Evolutionary conservation across 2,329 filamentous ascomycete genomes (phyloP), one percentile per base, ranked within the genome.

Genomic region (Aspergillus phoenicis): DNA sequence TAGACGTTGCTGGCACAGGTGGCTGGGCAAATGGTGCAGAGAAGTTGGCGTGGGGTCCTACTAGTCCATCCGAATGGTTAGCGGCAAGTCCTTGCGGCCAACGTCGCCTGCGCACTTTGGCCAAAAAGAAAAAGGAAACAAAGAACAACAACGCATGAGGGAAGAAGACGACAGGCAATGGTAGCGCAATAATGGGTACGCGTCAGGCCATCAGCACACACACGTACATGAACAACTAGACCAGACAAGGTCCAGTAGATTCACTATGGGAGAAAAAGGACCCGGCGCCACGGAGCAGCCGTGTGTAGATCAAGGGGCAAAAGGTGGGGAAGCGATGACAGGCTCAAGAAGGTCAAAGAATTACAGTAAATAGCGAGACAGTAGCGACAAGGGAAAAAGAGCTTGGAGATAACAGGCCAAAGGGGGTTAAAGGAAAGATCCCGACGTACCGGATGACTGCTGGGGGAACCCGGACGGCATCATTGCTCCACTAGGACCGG

Each of bases 1-100:
- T 70, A 36, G 69, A 69, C 41, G 68, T 64, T 41, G 33, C 33
- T 36, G 72, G 69, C 20, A 75, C 62, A 51, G 72, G 68, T 49
- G 73, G 67, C 62, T 77, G 74, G 53, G 71, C 65, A 60, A 74
- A 77, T 24, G 72, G 67, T 5, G 74, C 68, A 55, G 75, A 71
- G 63, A 74, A 75, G 61, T 72, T 75, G 54, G 72, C 69, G 69
- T 76, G 75, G 41, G 73, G 70, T 69, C 70, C 73, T 77, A 64
- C 45, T 64, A 54, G 26, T 62, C 52, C 64, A 64, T 65, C 63
- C 62, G 66, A 61, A 57, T 56, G 59, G 65, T 62, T 58, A 66
- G 63, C 60, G 61, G 64, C 63, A 62, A 61, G 52, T 63, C 56
- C 33, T 57, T 56, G 17, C 41, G 54, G 54, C 36, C 22, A 51